Percentiles rank a stretch among this genome's conserved stretches.
Evolutionary conservation across 192 early-diverging fungal genomes (phyloP).

Genomic region (Podila minutissima): DNA sequence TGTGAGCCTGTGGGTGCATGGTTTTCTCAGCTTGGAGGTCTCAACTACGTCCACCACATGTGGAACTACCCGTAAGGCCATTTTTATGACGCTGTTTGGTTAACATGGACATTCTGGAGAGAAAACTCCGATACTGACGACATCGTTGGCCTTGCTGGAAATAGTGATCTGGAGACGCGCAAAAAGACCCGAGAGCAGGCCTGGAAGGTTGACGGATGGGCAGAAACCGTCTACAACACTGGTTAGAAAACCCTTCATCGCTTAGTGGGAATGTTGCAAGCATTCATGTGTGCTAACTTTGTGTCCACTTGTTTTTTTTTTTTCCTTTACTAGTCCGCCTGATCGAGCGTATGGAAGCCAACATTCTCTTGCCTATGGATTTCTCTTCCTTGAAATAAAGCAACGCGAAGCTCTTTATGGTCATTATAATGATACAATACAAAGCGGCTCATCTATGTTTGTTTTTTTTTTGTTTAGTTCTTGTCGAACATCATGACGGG

Average conservation of each 20-base stretch:
- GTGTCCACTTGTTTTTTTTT: neutral
- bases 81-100: neutral
- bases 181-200: constrained; percentile 91
- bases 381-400: constrained; percentile 50
- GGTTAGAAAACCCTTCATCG: constrained; percentile 48
- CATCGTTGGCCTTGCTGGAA: neutral
- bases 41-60: constrained; percentile 94
- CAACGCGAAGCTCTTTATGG: too few species aligned
- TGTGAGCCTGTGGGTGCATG: constrained; percentile 95
- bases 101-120: neutral
- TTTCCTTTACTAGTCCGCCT: constrained; percentile 68
- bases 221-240: constrained; percentile 91
- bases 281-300: neutral
- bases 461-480: constrained; percentile 2
- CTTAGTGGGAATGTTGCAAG: too few species aligned
- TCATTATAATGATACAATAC: neutral
- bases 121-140: too few species aligned
- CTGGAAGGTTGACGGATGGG: constrained; percentile 95
- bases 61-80: constrained; percentile 83
- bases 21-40: constrained; percentile 90
- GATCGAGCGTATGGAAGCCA: constrained; percentile 83
- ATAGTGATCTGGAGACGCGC: constrained; percentile 84
- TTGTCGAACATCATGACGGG: constrained; percentile 33
- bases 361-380: constrained; percentile 74
- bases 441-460: too few species aligned